phyloP scores from a whole-genome alignment of 1,284 basidiomycete species.

The Fomitiporia mediterranea region DNA sequence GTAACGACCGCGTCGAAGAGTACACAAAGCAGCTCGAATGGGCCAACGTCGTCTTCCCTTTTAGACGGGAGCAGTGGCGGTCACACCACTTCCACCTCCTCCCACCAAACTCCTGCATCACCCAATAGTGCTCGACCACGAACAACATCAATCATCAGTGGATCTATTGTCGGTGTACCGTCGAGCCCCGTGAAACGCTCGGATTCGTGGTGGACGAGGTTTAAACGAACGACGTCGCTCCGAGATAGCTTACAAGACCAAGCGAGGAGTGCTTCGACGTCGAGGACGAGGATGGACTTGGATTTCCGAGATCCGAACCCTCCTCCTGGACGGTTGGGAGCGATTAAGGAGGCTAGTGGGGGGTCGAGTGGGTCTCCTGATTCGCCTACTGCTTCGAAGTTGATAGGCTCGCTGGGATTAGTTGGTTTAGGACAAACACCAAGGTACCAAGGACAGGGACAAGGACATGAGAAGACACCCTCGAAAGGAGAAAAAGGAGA shows the following conservation, averaged over 20 bases:
- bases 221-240: conserved; percentile 17
- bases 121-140: conserved; percentile 8
- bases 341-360: conserved; percentile 49
- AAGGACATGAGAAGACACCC: conserved; percentile 18
- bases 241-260: conserved; percentile 14
- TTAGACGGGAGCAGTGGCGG: not conserved
- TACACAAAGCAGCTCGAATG: conserved; percentile 9
- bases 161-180: conserved; percentile 7
- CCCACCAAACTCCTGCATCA: conserved; percentile 11
- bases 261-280: not conserved
- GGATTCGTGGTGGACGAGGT: conserved; percentile 22
- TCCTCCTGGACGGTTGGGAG: conserved; percentile 47
- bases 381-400: conserved; percentile 21
- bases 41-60: not conserved
- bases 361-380: conserved; percentile 26
- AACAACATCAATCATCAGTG: conserved; percentile 20
- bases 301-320: conserved; percentile 73
- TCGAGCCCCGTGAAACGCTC: conserved; percentile 21
- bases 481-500: no score
- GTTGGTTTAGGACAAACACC: no score
- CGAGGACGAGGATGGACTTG: conserved; percentile 22
- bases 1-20: not conserved
- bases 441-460: no score
- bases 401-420: conserved; percentile 24
- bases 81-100: conserved; percentile 5